Evolutionary conservation across 805 yeast species (phyloP).

Genomic region (Blastobotrys terrestris): DNA sequence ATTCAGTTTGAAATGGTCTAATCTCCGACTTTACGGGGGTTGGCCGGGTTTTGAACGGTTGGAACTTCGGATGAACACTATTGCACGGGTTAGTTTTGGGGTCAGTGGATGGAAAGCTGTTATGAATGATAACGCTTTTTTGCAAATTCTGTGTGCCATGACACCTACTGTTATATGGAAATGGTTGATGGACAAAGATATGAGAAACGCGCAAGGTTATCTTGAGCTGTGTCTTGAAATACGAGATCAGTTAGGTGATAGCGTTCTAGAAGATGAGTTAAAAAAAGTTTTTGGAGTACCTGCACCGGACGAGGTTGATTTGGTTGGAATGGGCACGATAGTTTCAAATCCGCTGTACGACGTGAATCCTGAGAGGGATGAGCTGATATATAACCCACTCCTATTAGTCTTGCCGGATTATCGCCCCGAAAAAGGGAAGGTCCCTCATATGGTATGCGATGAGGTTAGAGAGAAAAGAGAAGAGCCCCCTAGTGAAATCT

Average conservation of each 20-base stretch:
- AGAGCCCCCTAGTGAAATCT: background rate
- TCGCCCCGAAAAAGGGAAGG: background rate
- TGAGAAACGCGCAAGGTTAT: background rate
- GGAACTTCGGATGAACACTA: background rate
- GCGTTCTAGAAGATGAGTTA: background rate
- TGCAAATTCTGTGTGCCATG: background rate
- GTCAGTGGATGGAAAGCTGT: background rate
- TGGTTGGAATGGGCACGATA: background rate
- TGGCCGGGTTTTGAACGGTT: background rate
- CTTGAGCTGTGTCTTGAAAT: background rate
- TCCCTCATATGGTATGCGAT: background rate
- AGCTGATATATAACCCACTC: background rate
- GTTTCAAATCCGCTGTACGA: background rate
- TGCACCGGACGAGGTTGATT: background rate
- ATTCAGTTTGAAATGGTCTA: background rate
- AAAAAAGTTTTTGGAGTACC: background rate
- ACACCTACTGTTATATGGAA: background rate
- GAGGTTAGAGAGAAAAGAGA: background rate
- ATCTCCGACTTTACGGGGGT: background rate
- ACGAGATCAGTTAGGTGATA: background rate
- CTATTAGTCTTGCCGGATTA: background rate
- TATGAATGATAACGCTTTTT: background rate
- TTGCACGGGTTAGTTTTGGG: background rate
- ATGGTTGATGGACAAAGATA: background rate
- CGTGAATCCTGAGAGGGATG: background rate